Base-by-base conservation (phyloP, 768 basidiomycete species). In the Lactarius trivialis region DNA sequence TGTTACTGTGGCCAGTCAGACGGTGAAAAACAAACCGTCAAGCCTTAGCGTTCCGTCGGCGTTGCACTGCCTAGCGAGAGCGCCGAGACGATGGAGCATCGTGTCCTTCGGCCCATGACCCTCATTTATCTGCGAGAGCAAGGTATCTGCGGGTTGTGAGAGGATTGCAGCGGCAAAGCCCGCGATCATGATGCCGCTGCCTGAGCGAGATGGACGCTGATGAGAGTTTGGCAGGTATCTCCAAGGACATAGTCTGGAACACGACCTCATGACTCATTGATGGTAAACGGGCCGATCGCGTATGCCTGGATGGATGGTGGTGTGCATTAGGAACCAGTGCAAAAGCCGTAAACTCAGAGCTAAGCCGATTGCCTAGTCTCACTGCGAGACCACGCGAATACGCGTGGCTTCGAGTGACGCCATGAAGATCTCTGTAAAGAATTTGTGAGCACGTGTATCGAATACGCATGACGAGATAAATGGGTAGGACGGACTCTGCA, bases 341-440 rank as follows among this genome's bases (percentile, higher is more conserved):
- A 36, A 14, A n/a, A n/a, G 11, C 24, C 45, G 86, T 82, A 70
- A 95, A 87, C 0, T 91, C 93, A 0, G 84, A 81, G 21, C 82
- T 37, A 97, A 81, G 30, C 93, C 91, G 0, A 80, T 81, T 2
- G 93, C 93, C 71, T 93, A 94, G 51, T 79, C 81, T 17, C 82
- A 80, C 66, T 94, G 76, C 4, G 86, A 88, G 37, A 93, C 91
- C 33, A 93, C 78, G 5, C 87, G 65, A 17, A 79, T 79, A 37
- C 78, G 73, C 12, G 84, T 86, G 0, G 92, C 93, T 71, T 94
- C 91, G 5, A 93, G 78, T 0, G 91, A 91, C 1, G 91, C 91
- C 49, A 93, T 78, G 30, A 92, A 78, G 66, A 93, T 88, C 71
- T 94, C 92, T 21, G 92, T 90, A 69, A 94, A 93, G 77, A 93